Conservation (phyloP, 2,329 filamentous ascomycete genomes). For the Didymosphaeria variabile region DNA sequence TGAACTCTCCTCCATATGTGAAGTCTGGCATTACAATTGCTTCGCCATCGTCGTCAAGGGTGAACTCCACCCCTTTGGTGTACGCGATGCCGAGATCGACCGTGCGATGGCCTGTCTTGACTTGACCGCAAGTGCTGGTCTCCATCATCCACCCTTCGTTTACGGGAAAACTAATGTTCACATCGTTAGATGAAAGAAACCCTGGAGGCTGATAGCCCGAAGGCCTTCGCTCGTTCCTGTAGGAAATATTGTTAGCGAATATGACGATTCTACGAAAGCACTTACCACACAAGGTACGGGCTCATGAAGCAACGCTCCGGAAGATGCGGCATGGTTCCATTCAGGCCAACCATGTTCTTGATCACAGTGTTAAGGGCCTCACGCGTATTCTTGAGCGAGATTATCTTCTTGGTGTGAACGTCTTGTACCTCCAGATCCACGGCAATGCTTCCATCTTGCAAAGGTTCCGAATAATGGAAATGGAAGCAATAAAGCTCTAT, state of each 20-base stretch:
- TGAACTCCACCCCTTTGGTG: constrained; percentile 19
- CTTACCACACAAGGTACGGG: constrained; percentile 11
- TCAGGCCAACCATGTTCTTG: constrained; percentile 11
- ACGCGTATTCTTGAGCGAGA: constrained; percentile 11
- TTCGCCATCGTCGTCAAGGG: neutral
- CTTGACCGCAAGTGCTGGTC: constrained; percentile 43
- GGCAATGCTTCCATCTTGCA: neutral
- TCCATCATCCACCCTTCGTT: constrained; percentile 43
- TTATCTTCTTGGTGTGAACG: neutral
- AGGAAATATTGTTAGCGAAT: neutral
- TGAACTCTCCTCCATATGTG: constrained; percentile 10
- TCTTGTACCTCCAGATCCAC: constrained; percentile 6
- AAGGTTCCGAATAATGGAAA: constrained; percentile 2
- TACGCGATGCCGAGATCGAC: constrained; percentile 33
- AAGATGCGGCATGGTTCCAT: constrained; percentile 10
- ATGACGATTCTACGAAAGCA: neutral
- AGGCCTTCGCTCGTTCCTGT: constrained; percentile 13
- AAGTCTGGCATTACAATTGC: constrained; percentile 7
- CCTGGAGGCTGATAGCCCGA: constrained; percentile 9
- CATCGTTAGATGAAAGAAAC: constrained; percentile 17
- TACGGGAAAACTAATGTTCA: constrained; percentile 47
- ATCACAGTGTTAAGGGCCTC: constrained; percentile 14
- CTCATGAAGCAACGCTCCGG: constrained; percentile 10
- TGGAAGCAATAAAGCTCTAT: constrained; percentile 15
- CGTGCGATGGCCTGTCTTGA: constrained; percentile 53